Percentiles rank a stretch among this genome's conserved stretches.
These are phyloP conservation scores for Aegilops tauschii DNA, from an alignment of 176 grass and related monocot genomes.

Conservation along the genomic window DNA sequence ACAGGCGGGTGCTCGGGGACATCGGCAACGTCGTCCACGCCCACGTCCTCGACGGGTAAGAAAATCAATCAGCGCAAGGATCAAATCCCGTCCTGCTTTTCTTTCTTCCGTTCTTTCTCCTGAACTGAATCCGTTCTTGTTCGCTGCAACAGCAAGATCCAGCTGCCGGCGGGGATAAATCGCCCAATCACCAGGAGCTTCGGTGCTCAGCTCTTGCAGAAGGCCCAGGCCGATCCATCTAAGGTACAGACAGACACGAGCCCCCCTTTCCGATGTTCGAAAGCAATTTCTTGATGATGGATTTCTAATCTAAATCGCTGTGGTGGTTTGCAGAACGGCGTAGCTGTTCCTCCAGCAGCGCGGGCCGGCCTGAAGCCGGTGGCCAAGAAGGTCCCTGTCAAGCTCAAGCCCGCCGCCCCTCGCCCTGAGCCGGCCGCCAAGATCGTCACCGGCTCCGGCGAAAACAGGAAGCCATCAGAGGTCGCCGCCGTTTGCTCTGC, in stretches of 20 bases:
- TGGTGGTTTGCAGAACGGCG: constrained; percentile 10
- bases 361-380: constrained; percentile 31
- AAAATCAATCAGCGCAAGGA: not conserved
- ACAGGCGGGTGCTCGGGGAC: constrained; percentile 50
- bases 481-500: not conserved
- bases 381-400: constrained; percentile 42
- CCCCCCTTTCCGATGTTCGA: not conserved
- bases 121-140: not conserved
- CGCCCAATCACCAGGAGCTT: constrained; percentile 59
- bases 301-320: not conserved
- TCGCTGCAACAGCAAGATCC: constrained; percentile 25
- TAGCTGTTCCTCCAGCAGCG: not conserved
- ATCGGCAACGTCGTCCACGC: constrained; percentile 63
- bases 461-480: constrained; percentile 10
- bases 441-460: not conserved
- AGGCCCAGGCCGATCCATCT: constrained; percentile 35
- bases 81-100: not conserved
- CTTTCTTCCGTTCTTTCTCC: not conserved
- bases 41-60: constrained; percentile 33
- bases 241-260: constrained; percentile 36
- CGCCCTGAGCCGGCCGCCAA: constrained; percentile 34
- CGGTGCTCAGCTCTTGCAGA: constrained; percentile 54
- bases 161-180: constrained; percentile 43
- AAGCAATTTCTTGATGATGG: not conserved
- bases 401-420: constrained; percentile 2